These are phyloP conservation scores for Aspergillus nomiae DNA, from an alignment of 2,329 filamentous ascomycete species.

Conservation along the genomic window DNA sequence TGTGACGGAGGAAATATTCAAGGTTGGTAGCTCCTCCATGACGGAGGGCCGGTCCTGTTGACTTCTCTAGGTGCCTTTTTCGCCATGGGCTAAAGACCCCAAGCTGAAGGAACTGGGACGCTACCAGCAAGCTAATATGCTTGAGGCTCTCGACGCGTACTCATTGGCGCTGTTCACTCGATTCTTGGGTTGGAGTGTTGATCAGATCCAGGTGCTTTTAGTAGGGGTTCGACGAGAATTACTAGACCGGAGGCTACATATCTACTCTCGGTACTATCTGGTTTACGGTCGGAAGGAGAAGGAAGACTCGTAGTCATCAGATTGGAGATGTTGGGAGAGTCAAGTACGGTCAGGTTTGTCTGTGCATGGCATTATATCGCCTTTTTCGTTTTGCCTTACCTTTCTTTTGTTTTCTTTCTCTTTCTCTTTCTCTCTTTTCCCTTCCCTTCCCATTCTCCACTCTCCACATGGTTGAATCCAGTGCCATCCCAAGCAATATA, in stretches of 20 bases:
- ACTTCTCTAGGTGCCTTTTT: conserved; percentile 47
- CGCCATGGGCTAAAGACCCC: conserved; percentile 51
- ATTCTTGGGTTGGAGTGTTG: conserved; percentile 38
- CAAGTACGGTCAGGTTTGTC: neutral
- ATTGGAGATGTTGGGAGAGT: neutral
- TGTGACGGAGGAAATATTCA: conserved; percentile 51
- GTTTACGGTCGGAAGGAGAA: conserved; percentile 31
- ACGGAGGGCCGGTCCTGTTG: neutral
- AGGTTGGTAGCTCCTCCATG: conserved; percentile 31
- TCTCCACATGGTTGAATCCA: neutral
- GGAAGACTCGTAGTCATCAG: conserved; percentile 30
- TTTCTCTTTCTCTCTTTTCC: neutral
- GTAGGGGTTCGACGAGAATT: conserved; percentile 42
- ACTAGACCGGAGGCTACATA: conserved; percentile 39
- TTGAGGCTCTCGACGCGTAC: conserved; percentile 35
- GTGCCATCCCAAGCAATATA: neutral
- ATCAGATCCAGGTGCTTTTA: conserved; percentile 42
- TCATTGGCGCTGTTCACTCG: conserved; percentile 34
- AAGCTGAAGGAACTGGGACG: conserved; percentile 47
- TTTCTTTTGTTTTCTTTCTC: neutral
- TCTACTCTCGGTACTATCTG: conserved; percentile 36
- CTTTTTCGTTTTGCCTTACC: too few species aligned
- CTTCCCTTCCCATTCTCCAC: neutral
- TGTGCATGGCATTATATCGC: neutral
- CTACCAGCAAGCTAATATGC: conserved; percentile 31